Evolutionary conservation across 495 filamentous ascomycete genomes (phyloP).

Genomic region (Aspergillus nidulans): DNA sequence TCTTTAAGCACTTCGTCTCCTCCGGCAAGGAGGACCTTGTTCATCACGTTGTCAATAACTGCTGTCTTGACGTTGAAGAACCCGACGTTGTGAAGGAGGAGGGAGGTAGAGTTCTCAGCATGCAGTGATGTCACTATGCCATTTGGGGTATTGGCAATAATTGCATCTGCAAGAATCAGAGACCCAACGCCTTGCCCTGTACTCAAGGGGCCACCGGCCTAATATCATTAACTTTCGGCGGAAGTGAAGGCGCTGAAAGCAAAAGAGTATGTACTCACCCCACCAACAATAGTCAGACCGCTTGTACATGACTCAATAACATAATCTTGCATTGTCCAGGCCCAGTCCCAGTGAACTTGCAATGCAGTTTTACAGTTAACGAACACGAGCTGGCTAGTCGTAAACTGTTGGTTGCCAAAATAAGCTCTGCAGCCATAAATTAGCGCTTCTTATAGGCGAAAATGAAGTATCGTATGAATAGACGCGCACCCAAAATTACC

Average conservation of each 20-base stretch:
- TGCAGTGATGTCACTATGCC: conserved; percentile 51
- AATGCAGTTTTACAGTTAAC: conserved; percentile 44
- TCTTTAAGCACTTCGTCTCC: conserved; percentile 43
- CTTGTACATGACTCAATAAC: conserved; percentile 27
- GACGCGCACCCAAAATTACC: conserved; percentile 26
- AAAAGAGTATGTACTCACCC: not conserved
- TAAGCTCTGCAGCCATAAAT: conserved; percentile 24
- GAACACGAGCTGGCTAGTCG: conserved; percentile 46
- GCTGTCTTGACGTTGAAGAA: conserved; percentile 17
- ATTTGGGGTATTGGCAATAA: conserved; percentile 55
- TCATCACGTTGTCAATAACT: not conserved
- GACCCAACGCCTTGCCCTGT: conserved; percentile 55
- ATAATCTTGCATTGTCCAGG: conserved; percentile 42
- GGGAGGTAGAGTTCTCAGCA: conserved; percentile 20
- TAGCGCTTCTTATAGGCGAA: not conserved
- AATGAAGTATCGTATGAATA: not conserved
- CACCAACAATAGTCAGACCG: conserved; percentile 20
- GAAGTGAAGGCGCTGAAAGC: not conserved
- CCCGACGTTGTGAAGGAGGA: conserved; percentile 17
- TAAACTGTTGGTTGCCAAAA: conserved; percentile 54
- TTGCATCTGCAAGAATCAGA: conserved; percentile 63
- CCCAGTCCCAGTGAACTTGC: conserved; percentile 56
- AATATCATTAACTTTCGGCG: not conserved
- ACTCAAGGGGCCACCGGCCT: conserved; percentile 18
- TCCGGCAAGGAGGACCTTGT: conserved; percentile 10